Evolutionary conservation across 108 stramenopile genomes (phyloP), one percentile per base, ranked within the genome.

Genomic region (Chaetoceros tenuissimus): DNA sequence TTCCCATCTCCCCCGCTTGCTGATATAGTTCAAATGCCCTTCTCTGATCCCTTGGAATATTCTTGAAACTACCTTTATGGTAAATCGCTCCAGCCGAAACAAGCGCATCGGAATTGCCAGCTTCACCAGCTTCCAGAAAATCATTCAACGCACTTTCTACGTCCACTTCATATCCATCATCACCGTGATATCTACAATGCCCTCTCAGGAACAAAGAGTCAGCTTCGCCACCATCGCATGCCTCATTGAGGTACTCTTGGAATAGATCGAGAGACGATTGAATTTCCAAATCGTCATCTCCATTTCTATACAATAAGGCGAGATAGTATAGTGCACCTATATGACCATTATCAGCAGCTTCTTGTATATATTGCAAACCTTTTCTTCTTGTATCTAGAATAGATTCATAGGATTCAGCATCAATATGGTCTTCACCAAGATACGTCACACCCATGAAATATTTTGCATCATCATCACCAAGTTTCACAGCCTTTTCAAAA

Each of bases 21-120:
- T 92, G 89, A 64, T 92, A 92, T 44, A 87, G 43, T 20, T 84
- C 74, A 70, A 92, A 92, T 51, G 89, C 86, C 30, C 60, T 55
- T 52, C 47, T 48, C 50, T 79, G 79, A 68, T 87, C 82, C 5
- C 59, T 67, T 51, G 66, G 53, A 23, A 85, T 62, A 18, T 81
- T 74, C 20, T 68, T 66, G 3, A 46, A 46, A 50, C 57, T 51
- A 23, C 81, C 85, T 17, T 68, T 55, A 31, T 83, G 78, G 16
- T 81, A 51, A 48, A 91, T 75, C 18, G 89, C 89, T 3, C 89
- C 89, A 23, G 85, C 89, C 45, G 80, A 84, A 1, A 91, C 82
- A 46, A 82, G 78, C n/a, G 84, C 74, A 53, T 91, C 89, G 2
- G 71, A 79, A 48, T 91, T 64, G 13, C 80, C 89, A 21, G 29